Percentiles rank a stretch among this genome's conserved stretches.
Evolutionary conservation across 129 eudicot genomes (phyloP).

Genomic region (Centrapalus pauciflorus): DNA sequence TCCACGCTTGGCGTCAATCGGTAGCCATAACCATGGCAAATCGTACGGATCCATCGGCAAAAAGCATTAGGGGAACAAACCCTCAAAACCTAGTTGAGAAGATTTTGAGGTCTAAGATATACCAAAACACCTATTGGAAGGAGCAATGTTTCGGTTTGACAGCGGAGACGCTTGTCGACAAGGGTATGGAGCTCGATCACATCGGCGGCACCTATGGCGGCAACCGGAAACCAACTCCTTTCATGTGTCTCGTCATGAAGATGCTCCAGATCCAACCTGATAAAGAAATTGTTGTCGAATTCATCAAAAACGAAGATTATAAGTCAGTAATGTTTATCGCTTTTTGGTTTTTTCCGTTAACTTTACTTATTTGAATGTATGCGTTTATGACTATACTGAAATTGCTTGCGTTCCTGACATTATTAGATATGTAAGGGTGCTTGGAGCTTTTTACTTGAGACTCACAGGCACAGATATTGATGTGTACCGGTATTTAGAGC

Average conservation of each 20-base stretch:
- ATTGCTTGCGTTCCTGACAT: background rate
- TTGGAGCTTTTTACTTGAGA: slow-evolving; percentile 91
- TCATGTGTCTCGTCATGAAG: slow-evolving; percentile 87
- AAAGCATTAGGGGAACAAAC: slow-evolving; percentile 85
- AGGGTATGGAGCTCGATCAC: slow-evolving; percentile 96
- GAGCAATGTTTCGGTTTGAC: slow-evolving; percentile 99
- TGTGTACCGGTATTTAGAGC: slow-evolving; percentile 86
- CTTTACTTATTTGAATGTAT: background rate
- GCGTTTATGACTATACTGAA: background rate
- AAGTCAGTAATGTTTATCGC: slow-evolving; percentile 32
- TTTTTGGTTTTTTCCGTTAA: background rate
- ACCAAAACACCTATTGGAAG: slow-evolving; percentile 83
- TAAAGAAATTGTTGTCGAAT: slow-evolving; percentile 93
- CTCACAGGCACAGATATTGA: slow-evolving; percentile 90
- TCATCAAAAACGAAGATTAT: slow-evolving; percentile 87
- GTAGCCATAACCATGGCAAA: slow-evolving; percentile 66
- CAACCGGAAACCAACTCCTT: slow-evolving; percentile 84
- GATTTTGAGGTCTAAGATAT: slow-evolving; percentile 80
- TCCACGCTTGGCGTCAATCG: background rate
- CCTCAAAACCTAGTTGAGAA: slow-evolving; percentile 92
- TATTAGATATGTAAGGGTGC: slow-evolving; percentile 70
- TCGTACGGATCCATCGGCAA: slow-evolving; percentile 93
- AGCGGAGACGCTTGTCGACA: slow-evolving; percentile 94
- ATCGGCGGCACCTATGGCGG: slow-evolving; percentile 91
- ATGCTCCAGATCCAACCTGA: slow-evolving; percentile 99